Conservation (phyloP, 345 rosid species). For the Syzygium jambos region DNA sequence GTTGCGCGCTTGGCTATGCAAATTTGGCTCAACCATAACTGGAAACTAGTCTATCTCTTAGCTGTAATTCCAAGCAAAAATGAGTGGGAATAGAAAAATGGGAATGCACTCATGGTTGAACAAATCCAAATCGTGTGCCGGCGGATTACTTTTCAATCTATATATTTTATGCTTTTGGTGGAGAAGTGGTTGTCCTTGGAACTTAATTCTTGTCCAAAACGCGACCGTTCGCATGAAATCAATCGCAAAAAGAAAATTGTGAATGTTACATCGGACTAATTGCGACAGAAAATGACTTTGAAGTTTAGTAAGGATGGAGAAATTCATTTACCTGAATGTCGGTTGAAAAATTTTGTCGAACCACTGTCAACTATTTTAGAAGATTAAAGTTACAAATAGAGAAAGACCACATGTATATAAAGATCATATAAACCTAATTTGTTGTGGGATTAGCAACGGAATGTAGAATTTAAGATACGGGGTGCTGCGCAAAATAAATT, state of each 20-base stretch:
- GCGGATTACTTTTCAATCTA: neutral
- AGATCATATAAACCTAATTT: neutral
- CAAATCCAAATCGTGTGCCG: neutral
- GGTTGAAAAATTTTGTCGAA: neutral
- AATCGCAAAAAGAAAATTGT: neutral
- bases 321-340: neutral
- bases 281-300: neutral
- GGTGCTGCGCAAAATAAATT: neutral
- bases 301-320: neutral
- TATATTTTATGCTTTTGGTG: neutral
- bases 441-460: neutral
- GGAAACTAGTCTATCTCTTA: neutral
- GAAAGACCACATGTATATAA: neutral
- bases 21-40: neutral
- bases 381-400: neutral
- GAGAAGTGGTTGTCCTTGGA: neutral
- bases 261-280: neutral
- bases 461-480: neutral
- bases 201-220: neutral
- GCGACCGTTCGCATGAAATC: neutral
- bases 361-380: neutral
- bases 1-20: neutral
- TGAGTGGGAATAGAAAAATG: neutral
- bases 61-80: neutral
- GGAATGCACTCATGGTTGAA: neutral